phyloP scores from a whole-genome alignment of 345 rosid genomes.

The Rubroshorea leprosula region DNA sequence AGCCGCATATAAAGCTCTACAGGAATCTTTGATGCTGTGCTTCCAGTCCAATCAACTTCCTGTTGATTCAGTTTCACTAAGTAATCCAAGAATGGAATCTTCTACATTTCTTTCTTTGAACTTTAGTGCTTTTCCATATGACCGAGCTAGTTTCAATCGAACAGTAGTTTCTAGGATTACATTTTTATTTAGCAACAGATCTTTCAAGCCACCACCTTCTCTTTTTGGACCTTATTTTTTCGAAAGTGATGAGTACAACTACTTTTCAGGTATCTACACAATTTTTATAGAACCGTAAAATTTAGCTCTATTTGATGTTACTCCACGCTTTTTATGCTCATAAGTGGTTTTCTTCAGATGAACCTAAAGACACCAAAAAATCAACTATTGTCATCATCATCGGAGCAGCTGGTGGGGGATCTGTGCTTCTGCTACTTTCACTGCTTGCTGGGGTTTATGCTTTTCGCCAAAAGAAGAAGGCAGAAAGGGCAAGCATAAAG shows the following conservation, averaged over 20 bases:
- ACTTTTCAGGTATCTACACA: constrained; percentile 64
- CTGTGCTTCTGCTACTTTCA: constrained; percentile 44
- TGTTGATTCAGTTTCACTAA: constrained; percentile 51
- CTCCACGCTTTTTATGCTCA: too few species aligned
- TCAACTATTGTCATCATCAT: constrained; percentile 39
- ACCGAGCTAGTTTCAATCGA: constrained; percentile 37
- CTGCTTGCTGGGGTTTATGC: constrained; percentile 67
- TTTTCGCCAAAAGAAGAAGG: constrained; percentile 64
- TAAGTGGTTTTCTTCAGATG: constrained; percentile 15
- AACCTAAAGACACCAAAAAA: constrained; percentile 19
- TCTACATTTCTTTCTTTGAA: constrained; percentile 32
- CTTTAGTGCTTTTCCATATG: constrained; percentile 46
- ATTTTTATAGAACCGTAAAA: too few species aligned
- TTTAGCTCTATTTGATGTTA: background rate
- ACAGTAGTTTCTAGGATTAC: constrained; percentile 32
- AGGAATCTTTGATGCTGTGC: constrained; percentile 16
- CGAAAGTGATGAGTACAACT: constrained; percentile 21
- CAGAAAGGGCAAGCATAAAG: constrained; percentile 47
- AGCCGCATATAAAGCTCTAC: constrained; percentile 28
- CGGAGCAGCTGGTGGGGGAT: constrained; percentile 67
- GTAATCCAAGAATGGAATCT: constrained; percentile 43
- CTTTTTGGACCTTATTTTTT: constrained; percentile 63
- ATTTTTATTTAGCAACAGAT: constrained; percentile 54
- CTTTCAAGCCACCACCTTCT: constrained; percentile 43
- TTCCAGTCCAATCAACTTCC: constrained; percentile 37